Evolutionary conservation across 345 rosid genomes (phyloP).

Genomic region (Hirschfeldia incana): DNA sequence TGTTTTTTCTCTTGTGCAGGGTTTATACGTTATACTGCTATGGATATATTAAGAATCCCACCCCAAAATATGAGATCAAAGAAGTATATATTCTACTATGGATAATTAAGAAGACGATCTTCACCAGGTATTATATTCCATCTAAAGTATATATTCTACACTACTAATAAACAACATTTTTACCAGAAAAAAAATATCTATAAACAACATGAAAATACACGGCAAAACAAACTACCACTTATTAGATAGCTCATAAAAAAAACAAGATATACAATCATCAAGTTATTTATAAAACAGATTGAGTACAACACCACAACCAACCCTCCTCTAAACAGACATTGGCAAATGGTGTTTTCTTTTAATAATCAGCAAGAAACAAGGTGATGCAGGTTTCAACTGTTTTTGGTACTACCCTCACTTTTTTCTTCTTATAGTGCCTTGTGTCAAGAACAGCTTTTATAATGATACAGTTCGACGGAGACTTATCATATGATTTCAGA

Average conservation of each 20-base stretch:
- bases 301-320: not conserved
- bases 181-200: no score
- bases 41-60: not conserved
- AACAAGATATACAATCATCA: no score
- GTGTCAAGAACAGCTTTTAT: constrained; percentile 22
- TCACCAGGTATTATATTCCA: not conserved
- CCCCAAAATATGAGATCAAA: not conserved
- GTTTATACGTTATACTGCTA: no score
- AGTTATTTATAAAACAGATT: no score
- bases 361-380: not conserved
- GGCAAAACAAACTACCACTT: no score
- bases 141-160: not conserved
- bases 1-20: not conserved
- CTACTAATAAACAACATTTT: not conserved
- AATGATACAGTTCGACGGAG: constrained; percentile 2
- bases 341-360: not conserved
- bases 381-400: constrained; percentile 22
- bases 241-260: no score
- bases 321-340: not conserved
- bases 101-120: not conserved
- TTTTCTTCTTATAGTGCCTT: constrained; percentile 3
- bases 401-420: constrained; percentile 18
- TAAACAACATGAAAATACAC: no score
- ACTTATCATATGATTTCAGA: constrained; percentile 24
- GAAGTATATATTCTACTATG: not conserved